These are phyloP conservation scores for Umbelopsis ramanniana DNA, from an alignment of 192 early-diverging fungal genomes.

Conservation along the genomic window DNA sequence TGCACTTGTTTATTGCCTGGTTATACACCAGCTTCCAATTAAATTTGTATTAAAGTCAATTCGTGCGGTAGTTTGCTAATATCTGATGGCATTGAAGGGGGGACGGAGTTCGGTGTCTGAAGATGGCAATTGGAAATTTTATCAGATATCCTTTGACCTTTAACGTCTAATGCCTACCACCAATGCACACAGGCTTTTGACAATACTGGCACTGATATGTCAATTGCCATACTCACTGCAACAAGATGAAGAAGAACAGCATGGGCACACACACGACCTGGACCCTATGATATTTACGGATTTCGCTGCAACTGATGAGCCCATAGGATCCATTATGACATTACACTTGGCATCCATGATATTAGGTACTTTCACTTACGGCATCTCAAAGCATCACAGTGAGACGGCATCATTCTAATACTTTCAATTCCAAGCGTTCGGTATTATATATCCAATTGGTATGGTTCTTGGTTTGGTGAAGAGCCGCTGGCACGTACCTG, in stretches of 20 bases:
- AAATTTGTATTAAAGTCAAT: neutral
- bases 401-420: neutral
- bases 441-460: slow-evolving; percentile 45
- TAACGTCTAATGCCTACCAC: neutral
- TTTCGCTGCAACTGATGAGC: slow-evolving; percentile 38
- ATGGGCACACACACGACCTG: slow-evolving; percentile 35
- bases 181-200: neutral
- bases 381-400: neutral
- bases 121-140: neutral
- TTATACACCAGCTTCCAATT: neutral
- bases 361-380: slow-evolving; percentile 20
- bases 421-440: slow-evolving; percentile 29
- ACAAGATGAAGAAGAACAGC: slow-evolving; percentile 12
- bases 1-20: neutral
- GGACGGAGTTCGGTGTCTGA: no score
- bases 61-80: neutral
- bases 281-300: slow-evolving; percentile 30
- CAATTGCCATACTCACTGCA: neutral
- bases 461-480: slow-evolving; percentile 62
- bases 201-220: slow-evolving; percentile 1
- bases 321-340: slow-evolving; percentile 37
- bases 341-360: slow-evolving; percentile 38
- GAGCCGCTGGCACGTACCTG: slow-evolving; percentile 65
- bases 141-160: neutral
- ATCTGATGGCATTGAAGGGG: neutral